These are phyloP conservation scores for Rauvolfia tetraphylla DNA, from an alignment of 257 asterid species.

Conservation along the genomic window DNA sequence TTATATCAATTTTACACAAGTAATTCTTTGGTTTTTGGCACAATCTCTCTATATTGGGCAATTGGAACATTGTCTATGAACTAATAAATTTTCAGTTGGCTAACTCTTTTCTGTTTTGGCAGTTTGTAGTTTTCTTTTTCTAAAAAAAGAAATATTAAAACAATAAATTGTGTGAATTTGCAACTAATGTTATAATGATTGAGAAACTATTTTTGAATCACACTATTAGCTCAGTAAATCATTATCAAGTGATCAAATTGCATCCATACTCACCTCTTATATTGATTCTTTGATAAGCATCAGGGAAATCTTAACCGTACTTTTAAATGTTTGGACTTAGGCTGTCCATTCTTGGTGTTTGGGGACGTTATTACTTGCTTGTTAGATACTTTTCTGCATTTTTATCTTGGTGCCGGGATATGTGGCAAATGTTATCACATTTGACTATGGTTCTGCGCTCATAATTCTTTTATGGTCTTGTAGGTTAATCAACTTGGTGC, in stretches of 20 bases:
- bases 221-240: neutral
- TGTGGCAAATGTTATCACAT: neutral
- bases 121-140: no score
- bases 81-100: no score
- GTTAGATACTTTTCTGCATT: neutral
- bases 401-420: neutral
- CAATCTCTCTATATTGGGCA: neutral
- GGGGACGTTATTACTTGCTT: conserved; percentile 1
- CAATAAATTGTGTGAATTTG: neutral
- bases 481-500: conserved; percentile 95
- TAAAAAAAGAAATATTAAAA: no score
- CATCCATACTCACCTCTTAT: neutral
- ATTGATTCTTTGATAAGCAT: no score
- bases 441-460: neutral
- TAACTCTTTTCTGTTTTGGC: no score
- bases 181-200: neutral
- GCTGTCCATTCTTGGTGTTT: neutral
- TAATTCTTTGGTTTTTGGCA: neutral
- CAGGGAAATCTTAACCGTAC: neutral
- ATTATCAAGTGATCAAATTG: neutral
- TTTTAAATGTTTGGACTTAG: neutral
- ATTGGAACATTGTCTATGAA: no score
- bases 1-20: neutral
- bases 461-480: conserved; percentile 1
- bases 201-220: neutral